phyloP scores from a whole-genome alignment of 306 rosid genomes.

The Vachellia pachyceras region DNA sequence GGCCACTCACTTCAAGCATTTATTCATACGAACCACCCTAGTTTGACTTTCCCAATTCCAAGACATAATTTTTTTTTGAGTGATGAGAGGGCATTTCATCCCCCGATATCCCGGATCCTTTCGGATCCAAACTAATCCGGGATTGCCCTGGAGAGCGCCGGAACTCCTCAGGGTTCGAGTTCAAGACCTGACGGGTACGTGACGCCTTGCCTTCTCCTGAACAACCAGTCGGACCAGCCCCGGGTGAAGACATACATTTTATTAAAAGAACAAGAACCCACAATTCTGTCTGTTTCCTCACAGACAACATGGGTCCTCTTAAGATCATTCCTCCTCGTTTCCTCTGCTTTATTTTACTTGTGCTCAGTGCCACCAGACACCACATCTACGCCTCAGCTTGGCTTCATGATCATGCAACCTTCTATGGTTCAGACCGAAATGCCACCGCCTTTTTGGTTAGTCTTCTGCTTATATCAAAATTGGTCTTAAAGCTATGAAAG shows the following conservation, averaged over 20 bases:
- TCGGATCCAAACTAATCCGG: too few species aligned
- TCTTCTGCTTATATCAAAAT: background rate
- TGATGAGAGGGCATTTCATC: too few species aligned
- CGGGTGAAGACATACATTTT: too few species aligned
- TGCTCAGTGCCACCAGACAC: slow-evolving; percentile 40
- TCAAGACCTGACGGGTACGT: too few species aligned
- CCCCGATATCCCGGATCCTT: too few species aligned
- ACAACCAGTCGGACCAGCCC: too few species aligned
- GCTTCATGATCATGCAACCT: slow-evolving; percentile 87
- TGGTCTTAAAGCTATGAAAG: too few species aligned
- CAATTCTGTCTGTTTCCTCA: slow-evolving; percentile 37
- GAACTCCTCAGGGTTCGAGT: too few species aligned
- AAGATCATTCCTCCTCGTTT: slow-evolving; percentile 38
- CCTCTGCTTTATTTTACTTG: slow-evolving; percentile 35
- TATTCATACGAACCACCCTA: background rate
- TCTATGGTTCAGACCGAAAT: slow-evolving; percentile 74
- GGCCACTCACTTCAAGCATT: slow-evolving; percentile 22
- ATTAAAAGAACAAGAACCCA: background rate
- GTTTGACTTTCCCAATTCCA: background rate
- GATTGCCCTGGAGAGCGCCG: too few species aligned
- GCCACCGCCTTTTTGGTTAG: slow-evolving; percentile 75
- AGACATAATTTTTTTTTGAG: too few species aligned
- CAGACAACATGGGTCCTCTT: slow-evolving; percentile 41
- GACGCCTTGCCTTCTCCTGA: too few species aligned
- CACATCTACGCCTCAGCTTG: slow-evolving; percentile 54